Evolutionary conservation across 371 early-diverging fungal species (phyloP).

Genomic region (Syncephalastrum monosporum): DNA sequence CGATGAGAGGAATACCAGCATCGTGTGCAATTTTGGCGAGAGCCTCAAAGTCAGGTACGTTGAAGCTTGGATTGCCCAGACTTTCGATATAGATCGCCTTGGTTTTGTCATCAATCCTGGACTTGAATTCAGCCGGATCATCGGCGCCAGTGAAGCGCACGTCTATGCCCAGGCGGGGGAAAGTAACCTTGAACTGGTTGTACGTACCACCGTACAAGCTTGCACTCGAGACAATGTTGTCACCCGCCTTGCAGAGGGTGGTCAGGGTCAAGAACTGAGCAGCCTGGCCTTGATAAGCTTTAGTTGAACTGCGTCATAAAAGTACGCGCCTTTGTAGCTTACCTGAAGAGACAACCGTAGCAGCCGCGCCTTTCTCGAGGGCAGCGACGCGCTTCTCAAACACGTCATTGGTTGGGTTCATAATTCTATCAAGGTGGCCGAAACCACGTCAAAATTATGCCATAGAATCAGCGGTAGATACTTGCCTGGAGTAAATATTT

Average conservation of each 20-base stretch:
- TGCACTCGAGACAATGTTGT: constrained; percentile 80
- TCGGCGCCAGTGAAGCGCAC: constrained; percentile 76
- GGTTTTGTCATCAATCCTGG: constrained; percentile 80
- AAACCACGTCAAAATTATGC: background rate
- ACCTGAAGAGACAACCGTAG: constrained; percentile 55
- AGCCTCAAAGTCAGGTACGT: constrained; percentile 79
- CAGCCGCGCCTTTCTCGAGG: constrained; percentile 79
- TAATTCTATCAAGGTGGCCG: constrained; percentile 20
- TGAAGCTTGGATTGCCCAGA: constrained; percentile 86
- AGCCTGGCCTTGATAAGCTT: constrained; percentile 64
- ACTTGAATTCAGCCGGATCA: constrained; percentile 59
- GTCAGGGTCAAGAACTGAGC: constrained; percentile 82
- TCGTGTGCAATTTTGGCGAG: constrained; percentile 79
- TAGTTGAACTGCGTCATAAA: background rate
- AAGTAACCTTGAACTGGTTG: constrained; percentile 82
- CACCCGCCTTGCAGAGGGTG: constrained; percentile 73
- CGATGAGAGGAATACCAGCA: constrained; percentile 82
- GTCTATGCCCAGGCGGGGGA: constrained; percentile 81
- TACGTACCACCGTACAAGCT: constrained; percentile 87
- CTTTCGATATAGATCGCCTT: constrained; percentile 86
- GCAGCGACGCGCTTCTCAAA: constrained; percentile 89
- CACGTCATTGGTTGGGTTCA: constrained; percentile 86
- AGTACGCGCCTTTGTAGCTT: background rate
- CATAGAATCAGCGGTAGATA: background rate
- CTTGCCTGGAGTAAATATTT: constrained; percentile 76